A percentile compares a stretch with the other conserved stretches of the same genome.
Evolutionary conservation across 1,284 basidiomycete genomes (phyloP).

Genomic region (Cutaneotrichosporon sp.): DNA sequence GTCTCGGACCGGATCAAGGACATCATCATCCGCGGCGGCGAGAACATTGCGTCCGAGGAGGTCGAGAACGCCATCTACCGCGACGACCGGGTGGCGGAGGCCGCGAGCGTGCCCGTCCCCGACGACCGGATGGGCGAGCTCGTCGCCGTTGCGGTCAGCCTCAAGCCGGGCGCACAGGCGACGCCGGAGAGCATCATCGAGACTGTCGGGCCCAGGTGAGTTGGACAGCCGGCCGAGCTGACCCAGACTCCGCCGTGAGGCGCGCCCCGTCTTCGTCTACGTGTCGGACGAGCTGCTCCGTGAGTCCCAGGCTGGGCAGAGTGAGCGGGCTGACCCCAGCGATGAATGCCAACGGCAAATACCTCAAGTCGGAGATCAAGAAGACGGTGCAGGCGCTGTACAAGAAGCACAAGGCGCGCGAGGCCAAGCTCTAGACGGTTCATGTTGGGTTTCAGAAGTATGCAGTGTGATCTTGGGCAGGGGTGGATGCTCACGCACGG

Average conservation of each 20-base stretch:
- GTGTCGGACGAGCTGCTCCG: conserved; percentile 12
- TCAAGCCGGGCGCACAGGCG: conserved; percentile 22
- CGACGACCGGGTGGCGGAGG: conserved; percentile 39
- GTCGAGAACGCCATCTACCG: conserved; percentile 48
- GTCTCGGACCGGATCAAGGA: conserved; percentile 43
- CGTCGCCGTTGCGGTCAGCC: conserved; percentile 38
- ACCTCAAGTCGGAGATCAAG: conserved; percentile 23
- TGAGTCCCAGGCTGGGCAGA: neutral
- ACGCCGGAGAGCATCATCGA: conserved; percentile 12
- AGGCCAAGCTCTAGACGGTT: conserved; percentile 20
- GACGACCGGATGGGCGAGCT: conserved; percentile 40
- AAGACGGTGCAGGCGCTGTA: conserved; percentile 21
- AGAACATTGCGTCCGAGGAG: conserved; percentile 46
- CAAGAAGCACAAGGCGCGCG: conserved; percentile 28
- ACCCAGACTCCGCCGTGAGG: conserved; percentile 11
- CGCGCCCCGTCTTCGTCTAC: conserved; percentile 16
- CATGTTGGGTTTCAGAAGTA: neutral
- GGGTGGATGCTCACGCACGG: no score
- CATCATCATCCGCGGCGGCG: conserved; percentile 49
- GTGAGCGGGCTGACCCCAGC: neutral
- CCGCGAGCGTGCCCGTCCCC: conserved; percentile 34
- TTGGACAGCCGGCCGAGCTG: conserved; percentile 17
- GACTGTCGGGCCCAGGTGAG: neutral
- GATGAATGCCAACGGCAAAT: conserved; percentile 23
- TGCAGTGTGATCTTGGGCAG: no score